These are phyloP conservation scores for Cardamine chenopodiifolia DNA, from an alignment of 345 rosid species.

Conservation along the genomic window DNA sequence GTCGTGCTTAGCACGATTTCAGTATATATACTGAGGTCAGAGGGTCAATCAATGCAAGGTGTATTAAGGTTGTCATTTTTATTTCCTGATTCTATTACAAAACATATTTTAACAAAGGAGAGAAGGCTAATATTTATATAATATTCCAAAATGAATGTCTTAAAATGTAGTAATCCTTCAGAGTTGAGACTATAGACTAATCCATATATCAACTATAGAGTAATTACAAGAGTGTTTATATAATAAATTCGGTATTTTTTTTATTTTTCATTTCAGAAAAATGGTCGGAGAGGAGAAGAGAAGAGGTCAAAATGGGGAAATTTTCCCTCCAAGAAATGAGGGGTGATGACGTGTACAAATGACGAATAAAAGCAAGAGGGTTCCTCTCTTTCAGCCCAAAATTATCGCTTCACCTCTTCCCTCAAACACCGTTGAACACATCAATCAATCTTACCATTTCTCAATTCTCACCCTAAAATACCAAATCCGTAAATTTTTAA, in stretches of 20 bases:
- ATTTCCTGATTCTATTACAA: not conserved
- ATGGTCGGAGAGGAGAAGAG: slow-evolving; percentile 3
- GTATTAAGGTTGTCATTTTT: slow-evolving; percentile 33
- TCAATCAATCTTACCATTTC: slow-evolving; percentile 18
- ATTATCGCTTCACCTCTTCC: slow-evolving; percentile 37
- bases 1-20: slow-evolving; percentile 33
- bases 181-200: not conserved
- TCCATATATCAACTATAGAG: not conserved
- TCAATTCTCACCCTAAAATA: slow-evolving; percentile 4
- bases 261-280: not conserved
- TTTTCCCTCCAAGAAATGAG: slow-evolving; percentile 36
- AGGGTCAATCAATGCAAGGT: slow-evolving; percentile 27
- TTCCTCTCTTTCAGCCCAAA: slow-evolving; percentile 41
- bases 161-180: not conserved
- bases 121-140: not conserved
- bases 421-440: slow-evolving; percentile 24
- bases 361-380: slow-evolving; percentile 27
- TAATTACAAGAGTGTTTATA: not conserved
- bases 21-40: slow-evolving; percentile 4
- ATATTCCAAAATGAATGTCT: not conserved
- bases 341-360: slow-evolving; percentile 57
- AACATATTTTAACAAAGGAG: not conserved
- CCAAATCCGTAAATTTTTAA: not conserved
- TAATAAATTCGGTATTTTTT: not conserved
- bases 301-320: slow-evolving; percentile 8